Base-by-base conservation (phyloP, 305 asterid species). In the Fraxinus greggii region DNA sequence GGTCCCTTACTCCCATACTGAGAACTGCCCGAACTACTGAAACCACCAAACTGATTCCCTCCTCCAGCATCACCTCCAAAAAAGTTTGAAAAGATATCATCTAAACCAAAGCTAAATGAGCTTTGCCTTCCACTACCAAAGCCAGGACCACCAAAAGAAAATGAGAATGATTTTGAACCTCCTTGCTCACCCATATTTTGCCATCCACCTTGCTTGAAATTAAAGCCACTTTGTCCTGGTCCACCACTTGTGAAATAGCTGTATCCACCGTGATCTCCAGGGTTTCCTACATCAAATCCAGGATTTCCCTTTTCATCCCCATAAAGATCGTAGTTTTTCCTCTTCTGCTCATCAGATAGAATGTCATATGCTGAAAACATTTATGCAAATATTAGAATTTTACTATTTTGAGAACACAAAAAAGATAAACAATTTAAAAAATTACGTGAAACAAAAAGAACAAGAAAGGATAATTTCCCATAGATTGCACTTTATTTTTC, bases 241-340 rank as follows among this genome's bases (percentile, higher is more conserved):
- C 94, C 97, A 31, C 94, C 97, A 81, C 93, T 83, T 10, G 93
- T 90, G 85, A 91, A 92, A 83, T 92, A 82, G 73, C 92, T 73
- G 83, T 93, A 88, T 85, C 93, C 97, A 65, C 88, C 89, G 1
- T 90, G 88, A 75, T 87, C 89, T 81, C 94, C 92, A n/a, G 90
- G 78, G 78, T 81, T 77, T 5, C 95, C 93, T 72, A 89, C 75
- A 24, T 87, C 94, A 85, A 93, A 94, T 24, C 98, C 94, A 81
- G 97, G 91, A 78, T 69, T 89, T 29, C 93, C 97, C 86, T 85
- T 92, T 85, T 94, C 99, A 83, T 94, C 94, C 56, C 98, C 99
- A 73, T 90, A 93, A 35, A 96, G 95, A 84, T 96, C 98, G 78
- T 94, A 96, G 83, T 91, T 93, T 85, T 94, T 96, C 86, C 98